These are phyloP conservation scores for Echria macrotheca DNA, from an alignment of 495 filamentous ascomycete genomes.

Conservation along the genomic window DNA sequence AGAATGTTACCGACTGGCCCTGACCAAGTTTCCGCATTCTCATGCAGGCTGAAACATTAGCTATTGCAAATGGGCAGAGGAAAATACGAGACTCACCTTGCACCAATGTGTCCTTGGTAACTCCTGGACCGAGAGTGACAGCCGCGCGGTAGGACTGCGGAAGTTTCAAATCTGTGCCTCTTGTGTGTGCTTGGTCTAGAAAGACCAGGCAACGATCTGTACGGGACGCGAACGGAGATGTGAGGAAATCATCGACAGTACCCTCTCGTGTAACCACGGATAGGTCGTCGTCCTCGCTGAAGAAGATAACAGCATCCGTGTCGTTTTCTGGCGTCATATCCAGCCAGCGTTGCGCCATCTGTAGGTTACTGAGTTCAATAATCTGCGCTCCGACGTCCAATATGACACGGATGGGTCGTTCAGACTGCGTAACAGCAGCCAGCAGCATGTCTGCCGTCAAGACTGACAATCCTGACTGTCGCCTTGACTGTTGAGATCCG, in stretches of 20 bases:
- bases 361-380: constrained; percentile 54
- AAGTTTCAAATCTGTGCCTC: constrained; percentile 67
- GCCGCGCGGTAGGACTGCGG: constrained; percentile 56
- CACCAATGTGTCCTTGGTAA: constrained; percentile 67
- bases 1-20: constrained; percentile 59
- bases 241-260: constrained; percentile 44
- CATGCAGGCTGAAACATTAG: constrained; percentile 49
- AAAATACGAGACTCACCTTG: constrained; percentile 36
- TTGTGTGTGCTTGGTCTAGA: constrained; percentile 70
- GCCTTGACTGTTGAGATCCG: too few relatives aligned
- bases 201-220: constrained; percentile 63
- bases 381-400: constrained; percentile 74
- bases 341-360: constrained; percentile 50
- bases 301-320: constrained; percentile 49
- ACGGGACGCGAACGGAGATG: constrained; percentile 56
- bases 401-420: constrained; percentile 50
- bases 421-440: constrained; percentile 31
- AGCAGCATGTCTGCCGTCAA: constrained; percentile 42
- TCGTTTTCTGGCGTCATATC: constrained; percentile 11
- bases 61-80: background rate
- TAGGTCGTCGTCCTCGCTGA: constrained; percentile 47
- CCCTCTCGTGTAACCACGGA: constrained; percentile 41
- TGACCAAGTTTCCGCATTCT: constrained; percentile 57
- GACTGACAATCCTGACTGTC: constrained; percentile 25
- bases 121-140: constrained; percentile 59